phyloP scores from a whole-genome alignment of 2,329 filamentous ascomycete genomes.

The Metarhizium guizhouense region DNA sequence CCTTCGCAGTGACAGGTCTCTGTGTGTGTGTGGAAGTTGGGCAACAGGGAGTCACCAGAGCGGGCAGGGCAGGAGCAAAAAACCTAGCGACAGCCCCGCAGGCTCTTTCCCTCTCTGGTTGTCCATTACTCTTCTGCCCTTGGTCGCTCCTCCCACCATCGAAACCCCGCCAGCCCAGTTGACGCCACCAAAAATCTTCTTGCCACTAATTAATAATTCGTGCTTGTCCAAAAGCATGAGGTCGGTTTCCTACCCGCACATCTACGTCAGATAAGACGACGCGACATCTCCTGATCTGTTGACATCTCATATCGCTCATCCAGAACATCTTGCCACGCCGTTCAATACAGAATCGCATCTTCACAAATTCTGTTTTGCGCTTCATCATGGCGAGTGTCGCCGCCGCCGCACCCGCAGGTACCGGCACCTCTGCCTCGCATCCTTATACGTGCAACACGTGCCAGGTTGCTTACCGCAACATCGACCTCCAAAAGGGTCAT shows the following conservation, averaged over 20 bases:
- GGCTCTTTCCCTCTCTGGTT: no score
- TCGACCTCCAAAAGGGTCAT: conserved; percentile 85
- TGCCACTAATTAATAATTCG: conserved; percentile 15
- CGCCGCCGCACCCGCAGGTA: conserved; percentile 17
- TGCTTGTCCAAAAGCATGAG: neutral
- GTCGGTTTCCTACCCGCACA: neutral
- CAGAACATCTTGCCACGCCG: neutral
- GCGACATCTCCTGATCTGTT: neutral
- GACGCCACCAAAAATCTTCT: conserved; percentile 18
- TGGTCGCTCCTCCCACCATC: no score
- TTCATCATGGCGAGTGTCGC: conserved; percentile 37
- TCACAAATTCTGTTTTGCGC: neutral
- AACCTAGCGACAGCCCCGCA: no score
- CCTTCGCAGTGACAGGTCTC: neutral
- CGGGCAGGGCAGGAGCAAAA: no score
- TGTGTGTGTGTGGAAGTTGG: neutral
- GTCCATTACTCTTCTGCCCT: no score
- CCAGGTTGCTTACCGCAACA: conserved; percentile 90
- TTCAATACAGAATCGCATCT: neutral
- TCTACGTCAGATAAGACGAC: neutral
- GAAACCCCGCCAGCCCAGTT: neutral
- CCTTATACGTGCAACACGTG: conserved; percentile 98
- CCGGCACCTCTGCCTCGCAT: conserved; percentile 46
- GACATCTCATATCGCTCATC: neutral
- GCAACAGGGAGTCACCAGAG: no score